Evolutionary conservation across 768 basidiomycete genomes (phyloP).

Genomic region (Tubosaeta brunneosetosa): DNA sequence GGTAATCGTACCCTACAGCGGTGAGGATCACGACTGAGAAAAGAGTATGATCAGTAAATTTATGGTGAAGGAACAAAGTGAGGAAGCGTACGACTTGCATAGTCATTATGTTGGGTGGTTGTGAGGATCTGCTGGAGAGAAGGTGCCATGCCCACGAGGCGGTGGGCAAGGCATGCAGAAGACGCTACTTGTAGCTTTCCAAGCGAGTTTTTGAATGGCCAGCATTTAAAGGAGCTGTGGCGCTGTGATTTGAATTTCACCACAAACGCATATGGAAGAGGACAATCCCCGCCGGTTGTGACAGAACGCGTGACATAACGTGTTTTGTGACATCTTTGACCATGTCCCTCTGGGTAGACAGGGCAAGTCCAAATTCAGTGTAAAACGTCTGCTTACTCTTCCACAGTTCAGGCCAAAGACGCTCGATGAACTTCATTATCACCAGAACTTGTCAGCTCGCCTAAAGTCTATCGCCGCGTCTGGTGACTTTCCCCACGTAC

Average conservation of each 20-base stretch:
- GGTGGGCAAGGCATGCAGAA: too few relatives aligned
- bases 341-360: conserved; percentile 73
- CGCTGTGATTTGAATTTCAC: too few relatives aligned
- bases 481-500: conserved; percentile 95
- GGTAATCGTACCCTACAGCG: not conserved
- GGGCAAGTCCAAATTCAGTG: conserved; percentile 14
- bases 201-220: too few relatives aligned
- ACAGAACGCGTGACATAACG: conserved; percentile 31
- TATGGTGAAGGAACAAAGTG: not conserved
- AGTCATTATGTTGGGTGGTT: not conserved
- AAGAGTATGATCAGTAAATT: not conserved
- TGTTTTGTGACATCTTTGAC: conserved; percentile 12
- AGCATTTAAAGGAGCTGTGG: too few relatives aligned
- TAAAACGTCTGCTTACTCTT: conserved; percentile 1
- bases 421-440: conserved; percentile 86
- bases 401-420: conserved; percentile 77
- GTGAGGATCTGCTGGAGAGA: not conserved
- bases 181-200: too few relatives aligned
- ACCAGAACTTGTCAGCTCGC: conserved; percentile 71
- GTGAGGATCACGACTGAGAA: not conserved
- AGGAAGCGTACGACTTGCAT: not conserved
- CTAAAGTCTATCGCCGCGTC: conserved; percentile 78
- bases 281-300: too few relatives aligned
- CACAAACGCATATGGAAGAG: too few relatives aligned
- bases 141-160: not conserved